These are phyloP conservation scores for grape (Vitis vinifera) DNA, from an alignment of 164 flowering plant genomes.

Conservation along the genomic window DNA sequence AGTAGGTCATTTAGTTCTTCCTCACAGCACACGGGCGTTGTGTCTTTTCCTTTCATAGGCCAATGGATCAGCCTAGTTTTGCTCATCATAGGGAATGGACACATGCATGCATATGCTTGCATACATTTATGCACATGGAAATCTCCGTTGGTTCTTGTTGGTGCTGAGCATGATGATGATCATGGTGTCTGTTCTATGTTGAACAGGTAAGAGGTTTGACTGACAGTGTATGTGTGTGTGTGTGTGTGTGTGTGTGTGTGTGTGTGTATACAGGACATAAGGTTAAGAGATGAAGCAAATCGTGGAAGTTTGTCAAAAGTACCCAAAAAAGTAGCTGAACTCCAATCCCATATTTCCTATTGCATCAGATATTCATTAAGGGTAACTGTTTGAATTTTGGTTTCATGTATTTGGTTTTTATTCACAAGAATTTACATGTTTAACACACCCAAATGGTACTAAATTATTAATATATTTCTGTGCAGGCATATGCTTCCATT, in stretches of 20 bases:
- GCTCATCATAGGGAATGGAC: too few relatives aligned
- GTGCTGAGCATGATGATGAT: not conserved
- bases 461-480: slow-evolving; percentile 1
- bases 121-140: too few relatives aligned
- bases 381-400: slow-evolving; percentile 35
- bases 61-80: too few relatives aligned
- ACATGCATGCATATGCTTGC: too few relatives aligned
- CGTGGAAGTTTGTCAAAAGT: slow-evolving; percentile 29
- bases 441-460: not conserved
- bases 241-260: too few relatives aligned
- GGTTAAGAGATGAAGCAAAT: slow-evolving; percentile 73
- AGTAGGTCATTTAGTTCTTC: too few relatives aligned
- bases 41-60: too few relatives aligned
- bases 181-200: too few relatives aligned
- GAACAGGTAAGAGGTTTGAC: too few relatives aligned
- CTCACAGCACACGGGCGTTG: too few relatives aligned
- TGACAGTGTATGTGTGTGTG: not conserved
- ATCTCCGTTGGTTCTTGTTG: not conserved
- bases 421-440: slow-evolving; percentile 1
- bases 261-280: slow-evolving; percentile 57
- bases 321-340: slow-evolving; percentile 31
- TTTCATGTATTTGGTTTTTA: not conserved
- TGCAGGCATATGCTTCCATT: slow-evolving; percentile 85
- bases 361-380: slow-evolving; percentile 73
- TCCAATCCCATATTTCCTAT: slow-evolving; percentile 72